Percentiles rank a stretch among this genome's conserved stretches.
These are phyloP conservation scores for Eucalyptus fibrosa DNA, from an alignment of 345 rosid species.

Conservation along the genomic window DNA sequence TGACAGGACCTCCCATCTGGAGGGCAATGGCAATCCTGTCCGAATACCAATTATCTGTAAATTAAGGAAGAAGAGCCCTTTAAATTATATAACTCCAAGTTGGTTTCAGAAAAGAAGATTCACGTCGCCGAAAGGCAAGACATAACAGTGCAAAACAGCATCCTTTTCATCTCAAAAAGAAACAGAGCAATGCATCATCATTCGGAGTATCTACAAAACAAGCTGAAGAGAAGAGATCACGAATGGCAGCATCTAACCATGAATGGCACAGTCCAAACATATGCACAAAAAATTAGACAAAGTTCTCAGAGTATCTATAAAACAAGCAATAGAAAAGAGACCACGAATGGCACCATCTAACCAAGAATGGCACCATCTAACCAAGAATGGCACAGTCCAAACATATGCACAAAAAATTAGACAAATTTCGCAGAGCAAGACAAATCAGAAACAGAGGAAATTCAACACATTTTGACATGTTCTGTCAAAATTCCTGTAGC, in stretches of 20 bases:
- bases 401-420: neutral
- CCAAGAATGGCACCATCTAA: neutral
- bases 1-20: conserved; percentile 49
- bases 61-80: neutral
- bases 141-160: neutral
- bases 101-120: neutral
- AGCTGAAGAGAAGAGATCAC: neutral
- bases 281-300: neutral
- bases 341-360: neutral
- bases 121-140: neutral
- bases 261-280: neutral
- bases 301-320: neutral
- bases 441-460: neutral
- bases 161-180: neutral
- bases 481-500: neutral
- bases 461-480: neutral
- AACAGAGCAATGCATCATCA: neutral
- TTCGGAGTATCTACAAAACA: neutral
- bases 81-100: neutral
- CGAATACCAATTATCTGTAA: conserved; percentile 65
- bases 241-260: neutral
- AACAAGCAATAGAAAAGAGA: neutral
- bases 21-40: conserved; percentile 67
- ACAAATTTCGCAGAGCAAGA: neutral
- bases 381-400: neutral